phyloP scores from a whole-genome alignment of 129 eudicot genomes.

The Kitagawia praeruptora region DNA sequence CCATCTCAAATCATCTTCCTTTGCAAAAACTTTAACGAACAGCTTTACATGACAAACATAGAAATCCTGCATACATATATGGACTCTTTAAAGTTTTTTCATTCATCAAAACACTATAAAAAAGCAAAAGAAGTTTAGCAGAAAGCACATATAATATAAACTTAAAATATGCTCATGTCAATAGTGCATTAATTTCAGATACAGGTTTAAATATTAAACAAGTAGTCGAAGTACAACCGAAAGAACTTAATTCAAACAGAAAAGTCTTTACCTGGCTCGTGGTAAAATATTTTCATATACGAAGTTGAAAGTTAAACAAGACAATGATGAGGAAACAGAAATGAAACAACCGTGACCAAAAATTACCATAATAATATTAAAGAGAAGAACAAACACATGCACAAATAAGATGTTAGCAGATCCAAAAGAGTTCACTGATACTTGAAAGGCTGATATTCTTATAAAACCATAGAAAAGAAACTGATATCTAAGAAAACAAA shows the following conservation, averaged over 20 bases:
- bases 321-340: background rate
- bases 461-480: no score
- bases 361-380: no score
- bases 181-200: background rate
- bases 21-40: background rate
- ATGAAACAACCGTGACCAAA: background rate
- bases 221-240: background rate
- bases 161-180: background rate
- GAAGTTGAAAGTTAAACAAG: background rate
- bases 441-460: no score
- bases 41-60: slow-evolving; percentile 2
- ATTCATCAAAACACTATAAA: no score
- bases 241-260: background rate
- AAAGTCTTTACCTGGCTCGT: background rate
- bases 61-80: background rate
- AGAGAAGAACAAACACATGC: background rate
- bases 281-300: no score
- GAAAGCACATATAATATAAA: background rate
- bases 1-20: background rate
- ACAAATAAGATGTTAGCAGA: no score
- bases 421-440: no score
- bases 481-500: background rate
- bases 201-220: background rate
- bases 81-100: background rate
- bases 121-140: background rate